phyloP scores from a whole-genome alignment of 495 filamentous ascomycete species.

The Clohesyomyces aquaticus region DNA sequence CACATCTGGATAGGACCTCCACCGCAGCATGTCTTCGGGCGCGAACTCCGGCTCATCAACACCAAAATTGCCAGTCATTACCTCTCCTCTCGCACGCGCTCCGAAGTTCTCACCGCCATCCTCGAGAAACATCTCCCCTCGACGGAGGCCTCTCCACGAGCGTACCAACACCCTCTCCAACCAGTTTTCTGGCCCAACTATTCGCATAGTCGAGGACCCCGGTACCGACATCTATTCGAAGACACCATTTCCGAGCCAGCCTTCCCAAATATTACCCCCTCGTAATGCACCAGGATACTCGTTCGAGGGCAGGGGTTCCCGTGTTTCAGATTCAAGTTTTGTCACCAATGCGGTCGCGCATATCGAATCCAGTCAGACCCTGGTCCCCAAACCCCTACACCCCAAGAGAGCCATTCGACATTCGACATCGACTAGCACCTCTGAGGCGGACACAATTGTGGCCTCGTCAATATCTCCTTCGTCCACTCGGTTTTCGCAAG shows the following conservation, averaged over 20 bases:
- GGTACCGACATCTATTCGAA: slow-evolving; percentile 43
- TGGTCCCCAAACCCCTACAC: slow-evolving; percentile 42
- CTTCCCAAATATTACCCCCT: slow-evolving; percentile 45
- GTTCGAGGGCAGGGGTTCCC: slow-evolving; percentile 39
- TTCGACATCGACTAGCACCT: slow-evolving; percentile 41
- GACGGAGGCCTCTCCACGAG: slow-evolving; percentile 57
- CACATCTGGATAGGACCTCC: slow-evolving; percentile 12
- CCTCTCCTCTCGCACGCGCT: slow-evolving; percentile 20
- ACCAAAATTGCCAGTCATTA: slow-evolving; percentile 15
- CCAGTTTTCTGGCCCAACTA: slow-evolving; percentile 54
- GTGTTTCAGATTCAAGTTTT: slow-evolving; percentile 38
- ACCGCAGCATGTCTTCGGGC: slow-evolving; percentile 39
- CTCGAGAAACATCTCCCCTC: slow-evolving; percentile 39
- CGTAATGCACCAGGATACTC: slow-evolving; percentile 34
- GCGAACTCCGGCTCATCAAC: slow-evolving; percentile 8
- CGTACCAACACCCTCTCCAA: slow-evolving; percentile 61
- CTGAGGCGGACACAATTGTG: slow-evolving; percentile 39
- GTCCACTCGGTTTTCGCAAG: slow-evolving; percentile 41
- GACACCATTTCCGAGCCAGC: slow-evolving; percentile 44
- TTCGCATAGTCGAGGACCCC: slow-evolving; percentile 50
- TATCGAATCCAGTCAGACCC: slow-evolving; percentile 33
- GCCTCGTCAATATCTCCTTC: slow-evolving; percentile 34
- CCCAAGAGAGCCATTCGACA: slow-evolving; percentile 35
- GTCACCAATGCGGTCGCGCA: slow-evolving; percentile 41
- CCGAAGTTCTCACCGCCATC: slow-evolving; percentile 34